Conservation (phyloP, 345 rosid genomes). For the Bruguiera gymnorhiza region DNA sequence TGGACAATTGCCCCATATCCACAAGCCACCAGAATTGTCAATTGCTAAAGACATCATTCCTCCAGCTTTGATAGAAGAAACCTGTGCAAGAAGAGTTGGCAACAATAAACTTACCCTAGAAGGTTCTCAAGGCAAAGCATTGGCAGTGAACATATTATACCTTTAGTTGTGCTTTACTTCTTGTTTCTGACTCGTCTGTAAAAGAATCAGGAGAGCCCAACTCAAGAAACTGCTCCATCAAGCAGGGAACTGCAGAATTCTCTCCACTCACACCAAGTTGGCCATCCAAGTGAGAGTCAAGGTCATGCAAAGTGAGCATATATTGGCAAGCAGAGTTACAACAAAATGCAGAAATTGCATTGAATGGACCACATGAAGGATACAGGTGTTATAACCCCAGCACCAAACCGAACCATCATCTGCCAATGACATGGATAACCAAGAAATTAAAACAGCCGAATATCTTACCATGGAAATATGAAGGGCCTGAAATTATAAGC, state of each 20-base stretch:
- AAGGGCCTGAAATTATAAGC: too few relatives aligned
- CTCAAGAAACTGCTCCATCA: constrained; percentile 43
- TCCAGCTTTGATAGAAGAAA: constrained; percentile 71
- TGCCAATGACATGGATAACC: constrained; percentile 38
- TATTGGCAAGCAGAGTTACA: constrained; percentile 11
- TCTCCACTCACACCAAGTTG: constrained; percentile 75
- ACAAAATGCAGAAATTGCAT: not conserved
- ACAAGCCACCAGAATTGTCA: constrained; percentile 64
- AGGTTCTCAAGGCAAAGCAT: not conserved
- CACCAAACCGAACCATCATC: constrained; percentile 93
- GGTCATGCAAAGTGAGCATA: constrained; percentile 26
- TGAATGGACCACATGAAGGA: constrained; percentile 39
- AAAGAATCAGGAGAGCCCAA: constrained; percentile 33
- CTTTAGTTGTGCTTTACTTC: constrained; percentile 39
- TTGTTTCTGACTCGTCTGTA: constrained; percentile 30
- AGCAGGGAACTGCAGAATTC: constrained; percentile 45
- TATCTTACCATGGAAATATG: too few relatives aligned
- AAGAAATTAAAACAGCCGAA: not conserved
- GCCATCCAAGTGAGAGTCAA: constrained; percentile 75
- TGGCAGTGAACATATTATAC: constrained; percentile 27
- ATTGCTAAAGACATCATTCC: constrained; percentile 90
- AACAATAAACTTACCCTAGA: constrained; percentile 1
- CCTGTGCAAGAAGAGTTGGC: constrained; percentile 38
- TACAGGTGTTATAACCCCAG: constrained; percentile 93
- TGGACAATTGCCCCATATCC: constrained; percentile 96